phyloP scores from a whole-genome alignment of 2,329 filamentous ascomycete genomes.

The Colletotrichum viniferum region DNA sequence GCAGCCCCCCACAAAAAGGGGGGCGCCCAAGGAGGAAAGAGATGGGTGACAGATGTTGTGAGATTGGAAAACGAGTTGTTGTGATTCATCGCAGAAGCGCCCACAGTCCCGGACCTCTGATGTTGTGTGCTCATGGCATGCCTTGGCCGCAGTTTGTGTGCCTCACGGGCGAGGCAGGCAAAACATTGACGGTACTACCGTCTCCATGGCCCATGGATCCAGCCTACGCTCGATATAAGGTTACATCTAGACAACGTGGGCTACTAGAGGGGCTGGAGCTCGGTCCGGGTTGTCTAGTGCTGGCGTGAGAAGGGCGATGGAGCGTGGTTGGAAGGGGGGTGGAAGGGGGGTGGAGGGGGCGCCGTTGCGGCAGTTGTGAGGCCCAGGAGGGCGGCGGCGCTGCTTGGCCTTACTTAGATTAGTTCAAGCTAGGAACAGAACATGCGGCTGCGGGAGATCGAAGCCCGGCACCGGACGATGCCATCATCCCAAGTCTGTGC shows the following conservation, averaged over 20 bases:
- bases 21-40: not conserved
- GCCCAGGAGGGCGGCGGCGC: not conserved
- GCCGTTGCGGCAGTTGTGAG: constrained; percentile 3
- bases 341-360: not conserved
- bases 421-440: not conserved
- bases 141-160: constrained; percentile 15
- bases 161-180: not conserved
- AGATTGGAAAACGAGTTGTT: not conserved
- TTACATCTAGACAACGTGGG: constrained; percentile 9
- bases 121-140: not conserved
- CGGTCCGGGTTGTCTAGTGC: not conserved
- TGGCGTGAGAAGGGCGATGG: not conserved
- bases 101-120: not conserved
- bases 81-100: constrained; percentile 9
- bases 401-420: not conserved
- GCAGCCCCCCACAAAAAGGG: not conserved
- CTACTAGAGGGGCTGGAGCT: not conserved
- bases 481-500: not conserved
- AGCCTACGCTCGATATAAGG: not conserved
- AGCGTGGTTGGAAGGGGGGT: not conserved
- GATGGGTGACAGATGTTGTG: not conserved
- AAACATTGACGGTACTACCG: not conserved
- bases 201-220: not conserved
- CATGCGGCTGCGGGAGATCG: constrained; percentile 3
- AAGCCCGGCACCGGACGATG: not conserved